Base-by-base conservation (phyloP, 2,329 filamentous ascomycete species). In the Fusarium albidum region DNA sequence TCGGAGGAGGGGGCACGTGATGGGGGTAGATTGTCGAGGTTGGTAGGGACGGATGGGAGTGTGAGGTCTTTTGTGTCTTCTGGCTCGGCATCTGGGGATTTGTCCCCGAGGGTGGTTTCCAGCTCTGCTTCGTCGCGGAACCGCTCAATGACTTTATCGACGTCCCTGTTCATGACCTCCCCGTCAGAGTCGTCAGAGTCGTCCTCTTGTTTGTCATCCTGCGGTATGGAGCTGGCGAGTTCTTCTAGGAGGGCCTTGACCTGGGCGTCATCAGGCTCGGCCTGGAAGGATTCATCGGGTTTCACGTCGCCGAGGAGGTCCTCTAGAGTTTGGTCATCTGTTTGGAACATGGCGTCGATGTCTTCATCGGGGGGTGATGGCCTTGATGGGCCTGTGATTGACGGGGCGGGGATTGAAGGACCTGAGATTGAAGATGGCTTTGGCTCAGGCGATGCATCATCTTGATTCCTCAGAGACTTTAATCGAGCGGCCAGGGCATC, bases 401-500 rank as follows among this genome's bases (percentile, higher is more conserved):
- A n/a, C n/a, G n/a, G n/a, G n/a, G n/a, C n/a, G n/a, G n/a, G n/a
- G n/a, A 44, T 39, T 39, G 31, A 42, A 7, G 33, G 33, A 3
- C 21, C 55, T 28, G 51, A 6, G 11, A 26, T 50, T 29, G 35
- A 7, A 14, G 53, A 4, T 21, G 17, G n/a, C n/a, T 25, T 13
- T 26, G n/a, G 40, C 26, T 17, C 43, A 9, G 68, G 52, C 8
- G 70, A 52, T 8, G 67, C 44, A 26, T 71, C 70, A 13, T 72
- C 68, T 17, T 71, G 72, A 17, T 75, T 73, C 11, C 83, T 78
- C 15, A 86, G 72, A 6, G 73, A 77, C 59, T 79, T 81, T 37
- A 86, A 73, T 17, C 83, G 76, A 3, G 77, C 77, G 3, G 82
- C 73, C 9, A 86, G 73, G 9, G 75, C 73, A 65, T 85, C 81